phyloP scores from a whole-genome alignment of 2,329 filamentous ascomycete species.

The Fragosphaeria purpurea region DNA sequence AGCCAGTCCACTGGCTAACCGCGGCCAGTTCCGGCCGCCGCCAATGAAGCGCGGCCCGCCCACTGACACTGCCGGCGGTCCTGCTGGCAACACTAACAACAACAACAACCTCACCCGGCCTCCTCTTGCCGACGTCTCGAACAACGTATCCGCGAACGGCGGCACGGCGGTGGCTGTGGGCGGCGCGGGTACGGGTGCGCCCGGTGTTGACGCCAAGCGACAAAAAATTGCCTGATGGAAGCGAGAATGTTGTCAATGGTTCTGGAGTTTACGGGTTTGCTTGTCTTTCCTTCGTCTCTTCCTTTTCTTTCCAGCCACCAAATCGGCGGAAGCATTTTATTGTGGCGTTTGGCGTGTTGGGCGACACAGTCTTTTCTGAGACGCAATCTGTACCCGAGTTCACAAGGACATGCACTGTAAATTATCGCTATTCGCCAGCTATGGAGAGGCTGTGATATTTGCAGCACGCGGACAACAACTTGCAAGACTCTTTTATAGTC shows the following conservation, averaged over 20 bases:
- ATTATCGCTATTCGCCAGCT: too few relatives aligned
- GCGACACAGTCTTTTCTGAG: neutral
- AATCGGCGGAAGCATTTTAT: too few relatives aligned
- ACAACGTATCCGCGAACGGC: slow-evolving; percentile 26
- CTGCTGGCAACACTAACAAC: neutral
- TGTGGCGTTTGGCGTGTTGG: neutral
- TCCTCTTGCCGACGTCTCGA: slow-evolving; percentile 41
- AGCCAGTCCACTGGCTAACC: slow-evolving; percentile 48
- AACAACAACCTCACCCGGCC: slow-evolving; percentile 21
- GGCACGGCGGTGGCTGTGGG: slow-evolving; percentile 7
- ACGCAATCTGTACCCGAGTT: too few relatives aligned
- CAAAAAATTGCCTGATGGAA: slow-evolving; percentile 27
- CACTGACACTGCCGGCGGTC: slow-evolving; percentile 14
- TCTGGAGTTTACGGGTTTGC: neutral
- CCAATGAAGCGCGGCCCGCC: slow-evolving; percentile 45
- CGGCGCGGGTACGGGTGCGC: slow-evolving; percentile 13
- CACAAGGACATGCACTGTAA: too few relatives aligned
- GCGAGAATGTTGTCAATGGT: neutral
- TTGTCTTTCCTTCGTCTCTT: neutral
- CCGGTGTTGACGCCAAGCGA: slow-evolving; percentile 38
- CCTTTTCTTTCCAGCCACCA: too few relatives aligned
- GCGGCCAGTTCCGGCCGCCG: slow-evolving; percentile 47
- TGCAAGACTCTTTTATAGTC: too few relatives aligned
- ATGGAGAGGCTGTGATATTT: too few relatives aligned
- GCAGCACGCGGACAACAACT: too few relatives aligned